These are phyloP conservation scores for Lentinula detonsa DNA, from an alignment of 768 basidiomycete genomes.

Conservation along the genomic window DNA sequence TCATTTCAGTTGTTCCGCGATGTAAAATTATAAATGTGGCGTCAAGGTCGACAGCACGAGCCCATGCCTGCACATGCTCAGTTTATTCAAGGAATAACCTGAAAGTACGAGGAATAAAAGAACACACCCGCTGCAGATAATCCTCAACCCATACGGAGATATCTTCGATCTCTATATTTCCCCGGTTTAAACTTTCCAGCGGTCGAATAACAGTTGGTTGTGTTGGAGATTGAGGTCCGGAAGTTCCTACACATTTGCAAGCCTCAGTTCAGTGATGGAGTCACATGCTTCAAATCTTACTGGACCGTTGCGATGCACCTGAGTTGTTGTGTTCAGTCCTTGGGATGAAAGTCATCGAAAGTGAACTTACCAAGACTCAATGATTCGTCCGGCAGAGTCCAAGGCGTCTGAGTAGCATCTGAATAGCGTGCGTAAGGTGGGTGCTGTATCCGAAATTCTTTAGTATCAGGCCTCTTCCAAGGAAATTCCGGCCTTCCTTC, in stretches of 20 bases:
- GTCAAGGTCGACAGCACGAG: neutral
- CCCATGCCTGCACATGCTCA: neutral
- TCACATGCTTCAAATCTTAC: too few relatives aligned
- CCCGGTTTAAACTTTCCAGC: neutral
- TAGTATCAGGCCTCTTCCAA: neutral
- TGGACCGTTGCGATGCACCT: too few relatives aligned
- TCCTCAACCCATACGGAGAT: neutral
- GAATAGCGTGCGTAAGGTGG: neutral
- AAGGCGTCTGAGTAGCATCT: neutral
- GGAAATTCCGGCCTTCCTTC: neutral
- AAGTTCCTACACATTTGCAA: neutral
- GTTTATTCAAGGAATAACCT: neutral
- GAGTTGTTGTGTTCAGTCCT: neutral
- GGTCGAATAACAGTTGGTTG: neutral
- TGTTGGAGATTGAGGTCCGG: neutral
- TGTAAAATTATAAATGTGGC: slow-evolving; percentile 3
- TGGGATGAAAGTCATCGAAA: neutral
- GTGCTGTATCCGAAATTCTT: neutral
- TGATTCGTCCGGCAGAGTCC: neutral
- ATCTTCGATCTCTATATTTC: neutral
- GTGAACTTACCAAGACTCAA: neutral
- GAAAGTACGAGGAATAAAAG: neutral
- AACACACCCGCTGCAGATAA: neutral
- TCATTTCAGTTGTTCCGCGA: neutral
- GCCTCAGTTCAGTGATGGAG: neutral